Conservation (phyloP, 73 alveolate genomes). For the Paramecium sonneborni region DNA sequence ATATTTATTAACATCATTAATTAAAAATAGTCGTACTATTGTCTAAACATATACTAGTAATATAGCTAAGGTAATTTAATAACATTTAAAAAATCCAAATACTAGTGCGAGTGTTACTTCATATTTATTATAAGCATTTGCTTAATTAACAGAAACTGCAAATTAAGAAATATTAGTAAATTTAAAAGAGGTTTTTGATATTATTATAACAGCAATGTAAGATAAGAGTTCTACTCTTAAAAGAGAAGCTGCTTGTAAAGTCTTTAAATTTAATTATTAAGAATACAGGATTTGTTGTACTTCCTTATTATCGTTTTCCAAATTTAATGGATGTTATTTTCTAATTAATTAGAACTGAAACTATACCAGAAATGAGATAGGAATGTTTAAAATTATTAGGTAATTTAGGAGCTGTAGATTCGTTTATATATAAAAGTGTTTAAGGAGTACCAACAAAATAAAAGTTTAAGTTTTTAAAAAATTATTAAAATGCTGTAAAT, state of each 20-base stretch:
- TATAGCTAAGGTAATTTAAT: slow-evolving; percentile 68
- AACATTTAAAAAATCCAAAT: slow-evolving; percentile 71
- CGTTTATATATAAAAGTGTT: slow-evolving; percentile 58
- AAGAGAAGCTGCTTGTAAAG: slow-evolving; percentile 80
- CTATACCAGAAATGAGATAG: slow-evolving; percentile 58
- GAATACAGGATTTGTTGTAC: slow-evolving; percentile 79
- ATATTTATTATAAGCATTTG: slow-evolving; percentile 82
- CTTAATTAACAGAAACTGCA: slow-evolving; percentile 63
- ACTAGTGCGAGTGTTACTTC: slow-evolving; percentile 76
- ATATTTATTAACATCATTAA: slow-evolving; percentile 33
- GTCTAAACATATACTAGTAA: slow-evolving; percentile 76
- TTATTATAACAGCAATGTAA: slow-evolving; percentile 77
- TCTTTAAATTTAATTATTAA: slow-evolving; percentile 75
- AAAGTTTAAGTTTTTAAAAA: slow-evolving; percentile 54
- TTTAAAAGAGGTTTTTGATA: slow-evolving; percentile 76
- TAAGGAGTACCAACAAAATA: slow-evolving; percentile 54
- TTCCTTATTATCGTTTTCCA: slow-evolving; percentile 64
- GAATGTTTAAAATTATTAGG: slow-evolving; percentile 63
- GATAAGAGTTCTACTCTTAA: slow-evolving; percentile 77
- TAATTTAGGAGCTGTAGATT: slow-evolving; percentile 64
- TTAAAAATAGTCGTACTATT: slow-evolving; percentile 50
- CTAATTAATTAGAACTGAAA: slow-evolving; percentile 56
- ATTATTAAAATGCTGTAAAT: slow-evolving; percentile 49
- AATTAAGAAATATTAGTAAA: slow-evolving; percentile 72
- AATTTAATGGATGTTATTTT: slow-evolving; percentile 54